phyloP scores from a whole-genome alignment of 768 basidiomycete genomes.

The Hygrocybe coccinea region DNA sequence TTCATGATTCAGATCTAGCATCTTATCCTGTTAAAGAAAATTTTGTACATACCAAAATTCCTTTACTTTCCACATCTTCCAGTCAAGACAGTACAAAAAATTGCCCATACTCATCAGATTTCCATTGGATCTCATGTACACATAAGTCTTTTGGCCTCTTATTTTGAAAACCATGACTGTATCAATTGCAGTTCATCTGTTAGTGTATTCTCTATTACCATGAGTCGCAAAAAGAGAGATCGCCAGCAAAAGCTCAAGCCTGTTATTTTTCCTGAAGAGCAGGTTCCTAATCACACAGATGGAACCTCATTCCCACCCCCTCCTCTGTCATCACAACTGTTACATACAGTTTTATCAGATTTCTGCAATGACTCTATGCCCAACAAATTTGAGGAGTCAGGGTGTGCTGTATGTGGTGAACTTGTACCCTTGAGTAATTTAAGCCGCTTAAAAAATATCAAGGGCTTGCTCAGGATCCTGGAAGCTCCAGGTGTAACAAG shows the following conservation, averaged over 20 bases:
- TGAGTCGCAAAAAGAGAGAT: background rate
- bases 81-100: background rate
- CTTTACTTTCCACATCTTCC: constrained; percentile 1
- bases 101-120: background rate
- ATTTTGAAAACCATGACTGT: constrained; percentile 4
- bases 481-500: constrained; percentile 4
- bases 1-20: background rate
- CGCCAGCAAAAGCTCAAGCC: background rate
- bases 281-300: constrained; percentile 12
- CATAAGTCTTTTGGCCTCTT: background rate
- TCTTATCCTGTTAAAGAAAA: background rate
- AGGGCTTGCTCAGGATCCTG: constrained; percentile 3
- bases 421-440: constrained; percentile 9
- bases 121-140: background rate
- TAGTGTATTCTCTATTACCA: background rate
- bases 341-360: background rate
- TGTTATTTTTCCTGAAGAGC: constrained; percentile 16
- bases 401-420: constrained; percentile 31
- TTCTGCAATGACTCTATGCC: constrained; percentile 3
- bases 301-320: constrained; percentile 2
- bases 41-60: background rate
- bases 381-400: constrained; percentile 20
- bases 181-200: background rate
- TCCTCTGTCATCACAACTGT: background rate
- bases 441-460: constrained; percentile 6